Conservation (phyloP, 306 rosid species). For the Prunus dulcis region DNA sequence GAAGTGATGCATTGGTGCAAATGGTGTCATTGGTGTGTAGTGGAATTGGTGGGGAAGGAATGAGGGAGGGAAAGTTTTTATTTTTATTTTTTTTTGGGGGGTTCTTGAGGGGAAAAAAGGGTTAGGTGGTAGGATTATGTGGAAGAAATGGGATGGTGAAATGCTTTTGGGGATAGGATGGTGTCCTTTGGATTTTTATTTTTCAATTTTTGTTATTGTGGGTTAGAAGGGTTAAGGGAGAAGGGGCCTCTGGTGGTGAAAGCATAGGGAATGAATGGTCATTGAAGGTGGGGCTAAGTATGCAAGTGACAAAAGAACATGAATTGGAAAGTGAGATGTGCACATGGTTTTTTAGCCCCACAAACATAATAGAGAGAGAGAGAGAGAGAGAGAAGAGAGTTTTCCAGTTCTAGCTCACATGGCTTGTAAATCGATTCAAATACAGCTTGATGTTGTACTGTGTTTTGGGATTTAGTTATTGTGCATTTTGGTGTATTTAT, state of each 20-base stretch:
- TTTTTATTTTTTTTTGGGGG: too few relatives aligned
- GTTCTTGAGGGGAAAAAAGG: not conserved
- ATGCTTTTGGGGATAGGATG: constrained; percentile 19
- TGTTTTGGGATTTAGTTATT: too few relatives aligned
- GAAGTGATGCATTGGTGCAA: constrained; percentile 19
- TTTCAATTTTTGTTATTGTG: constrained; percentile 24
- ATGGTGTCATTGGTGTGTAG: not conserved
- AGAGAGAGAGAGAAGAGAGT: not conserved
- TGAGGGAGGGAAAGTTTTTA: not conserved
- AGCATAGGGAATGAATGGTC: constrained; percentile 15
- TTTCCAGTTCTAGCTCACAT: not conserved
- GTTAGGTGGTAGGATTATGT: constrained; percentile 27
- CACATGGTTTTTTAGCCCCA: constrained; percentile 38
- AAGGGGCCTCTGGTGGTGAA: constrained; percentile 18
- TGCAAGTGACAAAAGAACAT: constrained; percentile 24
- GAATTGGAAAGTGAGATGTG: constrained; percentile 36
- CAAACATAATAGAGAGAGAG: constrained; percentile 1
- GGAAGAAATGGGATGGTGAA: constrained; percentile 22
- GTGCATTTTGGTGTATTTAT: too few relatives aligned
- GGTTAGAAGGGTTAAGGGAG: constrained; percentile 9
- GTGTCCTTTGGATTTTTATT: constrained; percentile 1
- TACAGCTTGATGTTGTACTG: not conserved
- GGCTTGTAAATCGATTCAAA: not conserved
- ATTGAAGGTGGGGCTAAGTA: constrained; percentile 20
- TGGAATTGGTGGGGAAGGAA: constrained; percentile 2